Evolutionary conservation across 345 rosid species (phyloP), one percentile per base, ranked within the genome.

Genomic region (Euphorbia tirucalli): DNA sequence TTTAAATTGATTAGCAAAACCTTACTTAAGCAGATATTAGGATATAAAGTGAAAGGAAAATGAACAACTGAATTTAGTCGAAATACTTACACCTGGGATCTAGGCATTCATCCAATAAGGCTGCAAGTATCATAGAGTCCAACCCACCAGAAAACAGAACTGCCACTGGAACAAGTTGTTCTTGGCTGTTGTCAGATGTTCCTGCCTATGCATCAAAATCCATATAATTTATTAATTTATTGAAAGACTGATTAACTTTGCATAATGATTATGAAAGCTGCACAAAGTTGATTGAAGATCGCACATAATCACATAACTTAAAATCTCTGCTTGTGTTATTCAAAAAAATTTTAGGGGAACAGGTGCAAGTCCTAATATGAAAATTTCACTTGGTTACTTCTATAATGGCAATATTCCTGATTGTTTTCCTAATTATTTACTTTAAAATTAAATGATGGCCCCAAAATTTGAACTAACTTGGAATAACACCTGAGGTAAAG

Each of bases 41-140:
- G 21, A 27, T 21, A 28, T 18, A 48, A 19, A 48, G 15, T 10
- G 16, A 55, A 37, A 49, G 55, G 66, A 55, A 55, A 62, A 57
- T 30, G 55, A 39, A 74, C 37, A 11, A n/a, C 27, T 15, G 31
- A 67, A 35, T 24, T 43, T 58, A 28, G 52, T 22, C 54, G 28
- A 39, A 80, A 60, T 14, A 50, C 80, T 87, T 85, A 92, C 97
- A 90, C 57, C 61, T 78, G 63, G 88, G 84, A 84, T 90, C 90
- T 32, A 95, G 77, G 79, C 89, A 92, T 66, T 92, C 86, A 75
- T 95, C 82, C 80, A 92, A 81, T 28, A 95, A 72, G 41, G 96
- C 97, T 46, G 99, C 93, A 55, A 95, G 87, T 77, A 95, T 90
- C 97, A 90, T 95, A 31, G 97, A 95, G 82, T 95, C 99, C 70